Percentiles rank a stretch among this genome's conserved stretches.
phyloP scores from a whole-genome alignment of 495 filamentous ascomycete genomes.

The Talaromyces proteolyticus region DNA sequence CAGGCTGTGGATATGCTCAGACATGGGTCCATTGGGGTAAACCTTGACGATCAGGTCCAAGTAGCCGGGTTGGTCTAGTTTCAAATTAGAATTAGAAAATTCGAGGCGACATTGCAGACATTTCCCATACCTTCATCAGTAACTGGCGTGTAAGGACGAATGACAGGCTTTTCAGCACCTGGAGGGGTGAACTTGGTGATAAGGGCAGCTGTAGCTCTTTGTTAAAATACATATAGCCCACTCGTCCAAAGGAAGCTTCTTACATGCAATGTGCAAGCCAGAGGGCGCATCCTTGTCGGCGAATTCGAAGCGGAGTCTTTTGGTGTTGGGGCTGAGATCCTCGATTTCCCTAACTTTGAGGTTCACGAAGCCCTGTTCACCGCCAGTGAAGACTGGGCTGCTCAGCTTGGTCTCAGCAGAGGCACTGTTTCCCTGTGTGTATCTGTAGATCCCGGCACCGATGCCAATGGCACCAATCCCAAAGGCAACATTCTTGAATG shows the following conservation, averaged over 20 bases:
- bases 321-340: constrained; percentile 80
- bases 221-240: not conserved
- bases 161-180: constrained; percentile 70
- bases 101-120: not conserved
- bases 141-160: constrained; percentile 89
- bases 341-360: constrained; percentile 76
- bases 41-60: constrained; percentile 87
- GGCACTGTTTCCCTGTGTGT: constrained; percentile 23
- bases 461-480: constrained; percentile 37
- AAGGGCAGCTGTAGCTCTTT: constrained; percentile 52
- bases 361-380: constrained; percentile 78
- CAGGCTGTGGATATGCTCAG: constrained; percentile 79
- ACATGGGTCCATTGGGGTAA: constrained; percentile 90
- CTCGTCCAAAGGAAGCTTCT: constrained; percentile 9
- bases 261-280: constrained; percentile 72
- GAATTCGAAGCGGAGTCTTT: constrained; percentile 76
- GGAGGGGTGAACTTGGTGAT: constrained; percentile 81
- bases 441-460: constrained; percentile 37
- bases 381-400: constrained; percentile 65
- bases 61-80: constrained; percentile 65
- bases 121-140: constrained; percentile 68
- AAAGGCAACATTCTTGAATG: constrained; percentile 31
- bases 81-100: not conserved
- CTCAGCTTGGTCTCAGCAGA: constrained; percentile 30
- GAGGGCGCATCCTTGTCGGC: constrained; percentile 79